Evolutionary conservation across 768 basidiomycete genomes (phyloP), one percentile per base, ranked within the genome.

Genomic region (Pleurotus tuber-regium): DNA sequence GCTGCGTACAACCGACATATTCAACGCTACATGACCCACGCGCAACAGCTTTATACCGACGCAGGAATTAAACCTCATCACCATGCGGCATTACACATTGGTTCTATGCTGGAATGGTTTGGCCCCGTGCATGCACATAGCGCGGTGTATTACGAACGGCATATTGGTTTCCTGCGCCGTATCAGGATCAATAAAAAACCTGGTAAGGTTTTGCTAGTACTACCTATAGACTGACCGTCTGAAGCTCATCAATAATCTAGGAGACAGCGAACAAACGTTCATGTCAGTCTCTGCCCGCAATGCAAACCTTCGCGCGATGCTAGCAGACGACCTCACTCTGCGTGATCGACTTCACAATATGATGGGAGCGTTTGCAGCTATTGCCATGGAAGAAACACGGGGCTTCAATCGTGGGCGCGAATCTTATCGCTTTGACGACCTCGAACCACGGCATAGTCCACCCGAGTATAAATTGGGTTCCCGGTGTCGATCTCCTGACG

Each of bases 61-160:
- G 38, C 51, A 1, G 19, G 30, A 12, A 25, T 65, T 7, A 44
- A 54, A 28, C 62, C 65, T 3, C 50, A 31, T 28, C 62, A 63
- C 35, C 66, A 67, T 54, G 53, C 52, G 2, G 55, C 56, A 0
- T 41, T 63, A 2, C 66, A 68, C 43, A 51, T 66, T 14, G 58
- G 59, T 2, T 52, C 54, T 16, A 56, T 57, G 23, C 35, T 61
- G 24, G 33, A 51, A 2, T 12, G 49, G 1, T 61, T 67, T 54
- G 64, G 67, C 9, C 68, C 63, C 0, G 51, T 46, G 10, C 68
- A 67, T 55, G 55, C 60, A 26, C 64, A 61, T 43, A 54, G 63
- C 53, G 55, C 59, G 5, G 59, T 59, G 28, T 59, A 62, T 10
- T 71, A 66, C 38, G 62, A 73, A 43, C 56, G 62, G 14, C 64